These are phyloP conservation scores for Xerocomus potaroensis DNA, from an alignment of 768 basidiomycete species.

Conservation along the genomic window DNA sequence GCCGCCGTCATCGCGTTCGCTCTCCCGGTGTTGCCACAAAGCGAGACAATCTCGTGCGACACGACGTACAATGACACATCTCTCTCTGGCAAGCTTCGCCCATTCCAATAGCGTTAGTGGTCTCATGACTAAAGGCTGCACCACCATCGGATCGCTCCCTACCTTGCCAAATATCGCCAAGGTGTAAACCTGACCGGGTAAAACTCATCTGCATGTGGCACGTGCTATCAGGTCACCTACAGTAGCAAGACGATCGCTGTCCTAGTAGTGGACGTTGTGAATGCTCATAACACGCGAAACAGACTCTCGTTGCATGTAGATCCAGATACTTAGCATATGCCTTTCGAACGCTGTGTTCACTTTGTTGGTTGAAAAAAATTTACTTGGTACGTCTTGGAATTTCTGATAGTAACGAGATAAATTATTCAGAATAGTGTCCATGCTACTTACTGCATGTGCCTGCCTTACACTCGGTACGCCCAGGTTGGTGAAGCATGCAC, in stretches of 20 bases:
- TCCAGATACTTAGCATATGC: neutral
- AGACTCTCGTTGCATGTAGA: neutral
- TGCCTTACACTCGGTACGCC: slow-evolving; percentile 42
- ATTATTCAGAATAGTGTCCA: neutral
- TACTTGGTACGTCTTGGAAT: neutral
- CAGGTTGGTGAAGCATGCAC: slow-evolving; percentile 43
- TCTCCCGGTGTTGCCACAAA: slow-evolving; percentile 17
- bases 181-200: slow-evolving; percentile 27
- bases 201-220: slow-evolving; percentile 29
- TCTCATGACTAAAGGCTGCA: slow-evolving; percentile 28
- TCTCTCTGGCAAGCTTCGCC: slow-evolving; percentile 19
- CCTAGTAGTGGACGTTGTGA: slow-evolving; percentile 26
- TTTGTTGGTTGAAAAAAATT: neutral
- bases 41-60: slow-evolving; percentile 26
- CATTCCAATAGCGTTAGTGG: slow-evolving; percentile 33
- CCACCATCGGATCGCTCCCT: slow-evolving; percentile 31
- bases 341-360: neutral
- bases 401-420: neutral
- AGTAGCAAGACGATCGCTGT: slow-evolving; percentile 11
- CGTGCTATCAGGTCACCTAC: slow-evolving; percentile 30
- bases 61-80: slow-evolving; percentile 25
- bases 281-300: neutral
- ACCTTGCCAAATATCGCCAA: slow-evolving; percentile 32
- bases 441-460: neutral
- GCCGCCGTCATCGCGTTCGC: slow-evolving; percentile 8